These are phyloP conservation scores for Peltaster fructicola DNA, from an alignment of 2,329 filamentous ascomycete species.

Conservation along the genomic window DNA sequence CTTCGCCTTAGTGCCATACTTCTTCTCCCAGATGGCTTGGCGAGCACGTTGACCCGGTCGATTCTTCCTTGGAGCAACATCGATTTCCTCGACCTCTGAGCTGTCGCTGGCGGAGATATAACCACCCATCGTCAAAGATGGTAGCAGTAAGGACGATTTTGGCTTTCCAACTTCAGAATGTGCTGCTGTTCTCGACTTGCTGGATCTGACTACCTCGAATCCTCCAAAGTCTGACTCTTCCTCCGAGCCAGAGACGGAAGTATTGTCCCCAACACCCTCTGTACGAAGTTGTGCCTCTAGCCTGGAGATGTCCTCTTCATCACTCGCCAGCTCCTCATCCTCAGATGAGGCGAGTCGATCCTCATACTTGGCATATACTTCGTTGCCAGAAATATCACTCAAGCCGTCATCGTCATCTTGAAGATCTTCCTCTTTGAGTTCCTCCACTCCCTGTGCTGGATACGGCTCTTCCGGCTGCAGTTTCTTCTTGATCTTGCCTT, in stretches of 20 bases:
- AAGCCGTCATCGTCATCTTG: too few relatives aligned
- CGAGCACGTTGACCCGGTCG: slow-evolving; percentile 60
- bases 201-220: slow-evolving; percentile 7
- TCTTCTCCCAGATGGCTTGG: slow-evolving; percentile 64
- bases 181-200: too few relatives aligned
- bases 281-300: not conserved
- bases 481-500: slow-evolving; percentile 11
- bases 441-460: slow-evolving; percentile 4
- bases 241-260: slow-evolving; percentile 9
- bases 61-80: slow-evolving; percentile 47
- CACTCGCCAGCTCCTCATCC: slow-evolving; percentile 1
- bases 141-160: slow-evolving; percentile 45
- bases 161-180: too few relatives aligned
- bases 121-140: slow-evolving; percentile 56
- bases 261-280: slow-evolving; percentile 6
- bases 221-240: slow-evolving; percentile 10
- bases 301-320: not conserved
- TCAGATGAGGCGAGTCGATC: slow-evolving; percentile 2
- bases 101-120: slow-evolving; percentile 66
- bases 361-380: too few relatives aligned
- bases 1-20: slow-evolving; percentile 54
- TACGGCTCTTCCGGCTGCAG: slow-evolving; percentile 15
- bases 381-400: too few relatives aligned
- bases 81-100: slow-evolving; percentile 42
- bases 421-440: not conserved